Evolutionary conservation across 2,329 filamentous ascomycete genomes (phyloP).

Genomic region (Drechslera avenae): DNA sequence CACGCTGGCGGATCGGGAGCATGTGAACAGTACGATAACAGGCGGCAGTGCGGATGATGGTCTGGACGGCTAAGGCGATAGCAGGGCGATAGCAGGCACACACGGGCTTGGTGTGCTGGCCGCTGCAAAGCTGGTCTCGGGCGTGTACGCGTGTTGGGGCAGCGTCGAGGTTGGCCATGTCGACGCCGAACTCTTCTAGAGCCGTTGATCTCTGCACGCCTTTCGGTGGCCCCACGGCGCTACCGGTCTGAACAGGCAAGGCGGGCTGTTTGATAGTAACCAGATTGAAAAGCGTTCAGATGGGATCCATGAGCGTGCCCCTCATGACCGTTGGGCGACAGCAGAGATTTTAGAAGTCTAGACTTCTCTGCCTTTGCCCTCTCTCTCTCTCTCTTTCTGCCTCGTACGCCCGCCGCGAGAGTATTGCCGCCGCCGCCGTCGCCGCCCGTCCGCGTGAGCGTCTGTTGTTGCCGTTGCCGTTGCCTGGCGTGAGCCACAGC

Average conservation of each 20-base stretch:
- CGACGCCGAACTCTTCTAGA: conserved; percentile 13
- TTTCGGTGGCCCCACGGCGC: conserved; percentile 11
- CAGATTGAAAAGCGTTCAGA: conserved; percentile 6
- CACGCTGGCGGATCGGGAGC: not conserved
- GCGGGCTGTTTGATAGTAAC: conserved; percentile 14
- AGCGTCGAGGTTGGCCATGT: not conserved
- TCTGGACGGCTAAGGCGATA: not conserved
- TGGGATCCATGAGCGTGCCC: conserved; percentile 11
- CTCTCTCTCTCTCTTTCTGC: not conserved
- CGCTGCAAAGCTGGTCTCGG: not conserved
- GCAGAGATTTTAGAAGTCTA: conserved; percentile 17
- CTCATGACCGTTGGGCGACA: conserved; percentile 12
- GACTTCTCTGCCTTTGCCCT: not conserved
- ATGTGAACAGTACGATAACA: not conserved
- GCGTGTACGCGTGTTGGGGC: conserved; percentile 4
- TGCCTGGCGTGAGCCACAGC: not conserved
- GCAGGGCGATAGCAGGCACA: not conserved
- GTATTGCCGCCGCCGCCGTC: not conserved
- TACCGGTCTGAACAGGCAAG: conserved; percentile 10
- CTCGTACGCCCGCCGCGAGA: too few relatives aligned
- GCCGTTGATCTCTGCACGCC: conserved; percentile 12
- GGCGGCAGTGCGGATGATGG: not conserved
- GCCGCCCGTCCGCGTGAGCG: conserved; percentile 6
- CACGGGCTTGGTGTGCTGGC: too few relatives aligned
- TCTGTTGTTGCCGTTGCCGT: conserved; percentile 4